Conservation (phyloP, 306 rosid species). For the Dalbergia oliveri region DNA sequence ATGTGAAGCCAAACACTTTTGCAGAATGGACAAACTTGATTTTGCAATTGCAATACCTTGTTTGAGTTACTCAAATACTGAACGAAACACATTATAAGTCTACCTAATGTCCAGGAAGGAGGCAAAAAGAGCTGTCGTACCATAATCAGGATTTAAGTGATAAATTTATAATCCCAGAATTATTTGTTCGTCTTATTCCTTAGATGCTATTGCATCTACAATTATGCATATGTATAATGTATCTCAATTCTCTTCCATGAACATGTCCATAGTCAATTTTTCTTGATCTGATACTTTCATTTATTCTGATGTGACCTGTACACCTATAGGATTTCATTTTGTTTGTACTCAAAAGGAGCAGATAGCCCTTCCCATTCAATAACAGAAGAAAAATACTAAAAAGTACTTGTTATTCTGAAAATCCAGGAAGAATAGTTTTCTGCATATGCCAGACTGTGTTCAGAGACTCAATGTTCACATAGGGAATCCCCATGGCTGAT, state of each 20-base stretch:
- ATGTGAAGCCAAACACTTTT: neutral
- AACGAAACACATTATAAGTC: neutral
- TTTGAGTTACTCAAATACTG: neutral
- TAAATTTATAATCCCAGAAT: neutral
- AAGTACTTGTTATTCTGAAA: neutral
- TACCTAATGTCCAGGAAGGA: conserved; percentile 2
- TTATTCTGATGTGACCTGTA: neutral
- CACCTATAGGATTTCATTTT: neutral
- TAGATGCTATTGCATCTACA: neutral
- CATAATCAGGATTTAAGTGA: conserved; percentile 10
- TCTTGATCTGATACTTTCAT: neutral
- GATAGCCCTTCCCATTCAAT: neutral
- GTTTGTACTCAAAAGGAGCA: neutral
- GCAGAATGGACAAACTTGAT: neutral
- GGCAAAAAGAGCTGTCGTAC: neutral
- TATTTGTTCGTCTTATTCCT: neutral
- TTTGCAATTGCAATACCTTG: too few relatives aligned
- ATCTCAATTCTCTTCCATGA: neutral
- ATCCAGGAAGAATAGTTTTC: neutral
- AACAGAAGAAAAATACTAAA: neutral
- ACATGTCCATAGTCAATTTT: neutral
- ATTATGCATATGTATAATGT: neutral
- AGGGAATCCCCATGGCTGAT: too few relatives aligned
- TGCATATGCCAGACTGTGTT: neutral
- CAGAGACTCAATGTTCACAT: too few relatives aligned